Evolutionary conservation across 352 stramenopile species (phyloP), one percentile per base, ranked within the genome.

Genomic region (Globisporangium canariense): DNA sequence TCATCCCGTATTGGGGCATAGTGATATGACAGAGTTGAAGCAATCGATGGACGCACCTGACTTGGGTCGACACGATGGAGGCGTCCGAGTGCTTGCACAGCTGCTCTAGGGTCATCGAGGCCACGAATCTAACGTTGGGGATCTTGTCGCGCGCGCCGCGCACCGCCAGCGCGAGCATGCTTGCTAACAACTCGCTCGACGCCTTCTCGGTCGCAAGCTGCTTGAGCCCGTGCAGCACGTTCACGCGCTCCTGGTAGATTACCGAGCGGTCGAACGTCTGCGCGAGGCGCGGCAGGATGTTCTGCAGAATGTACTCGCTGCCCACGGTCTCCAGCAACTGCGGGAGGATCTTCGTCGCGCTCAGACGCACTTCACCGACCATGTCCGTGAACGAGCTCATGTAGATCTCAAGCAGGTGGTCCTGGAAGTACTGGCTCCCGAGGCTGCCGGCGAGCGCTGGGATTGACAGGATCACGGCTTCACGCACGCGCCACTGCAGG

Each of bases 291-390:
- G 84, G 84, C 62, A 95, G 70, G 41, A 95, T 79, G 79, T 90
- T 89, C 74, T 95, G 81, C 58, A 93, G 68, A 49, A 92, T 86
- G 72, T 86, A 91, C 64, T 93, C 87, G 64, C 83, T 93, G 25
- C 86, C 86, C 38, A 93, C 78, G 55, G 79, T 83, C 63, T 90
- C 80, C 51, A 93, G 67, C 62, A 95, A 74, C 51, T 91, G 69
- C 20, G 80, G 74, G 10, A 93, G 68, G 66, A 93, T 91, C 71
- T 93, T 95, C 25, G 85, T 93, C 32, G 95, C 91, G 63, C 96
- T 97, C 76, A 98, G 83, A n/a, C 95, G 86, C 61, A 98, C 93
- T 79, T 98, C 96, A 28, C 91, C 79, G 7, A 98, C 95, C 76
- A 94, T 94, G 67, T 98, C 95, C 50, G 86, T 90, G 69, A 98